Conservation (phyloP, 1,139 yeast genomes). For the Ogataea hybrid region DNA sequence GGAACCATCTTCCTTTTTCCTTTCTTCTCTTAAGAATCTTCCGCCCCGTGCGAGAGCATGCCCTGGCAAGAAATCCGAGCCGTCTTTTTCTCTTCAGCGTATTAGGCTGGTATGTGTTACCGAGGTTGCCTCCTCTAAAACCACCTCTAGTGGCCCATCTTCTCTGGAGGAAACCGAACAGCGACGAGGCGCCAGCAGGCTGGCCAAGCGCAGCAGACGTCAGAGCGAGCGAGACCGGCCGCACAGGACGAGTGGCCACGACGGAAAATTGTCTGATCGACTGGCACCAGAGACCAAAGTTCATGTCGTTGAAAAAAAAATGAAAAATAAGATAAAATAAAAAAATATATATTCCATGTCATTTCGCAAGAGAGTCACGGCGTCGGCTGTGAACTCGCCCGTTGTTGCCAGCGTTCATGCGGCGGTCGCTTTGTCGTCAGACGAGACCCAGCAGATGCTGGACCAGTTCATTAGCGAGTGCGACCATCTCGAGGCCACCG, state of each 20-base stretch:
- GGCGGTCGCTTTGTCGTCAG: conserved; percentile 34
- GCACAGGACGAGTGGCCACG: conserved; percentile 2
- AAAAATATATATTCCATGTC: conserved; percentile 5
- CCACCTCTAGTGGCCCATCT: conserved; percentile 55
- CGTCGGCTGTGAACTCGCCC: conserved; percentile 52
- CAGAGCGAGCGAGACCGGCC: conserved; percentile 1
- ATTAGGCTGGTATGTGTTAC: conserved; percentile 94
- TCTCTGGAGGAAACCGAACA: conserved; percentile 24
- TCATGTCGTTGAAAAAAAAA: conserved; percentile 2
- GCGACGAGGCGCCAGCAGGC: conserved; percentile 9
- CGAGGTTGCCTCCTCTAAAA: conserved; percentile 80
- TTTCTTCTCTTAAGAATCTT: conserved; percentile 75
- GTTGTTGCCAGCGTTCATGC: conserved; percentile 41
- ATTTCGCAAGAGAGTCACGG: conserved; percentile 39
- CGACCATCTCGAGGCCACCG: conserved; percentile 23
- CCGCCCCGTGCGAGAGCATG: conserved; percentile 74
- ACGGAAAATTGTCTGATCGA: conserved; percentile 8
- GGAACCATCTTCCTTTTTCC: conserved; percentile 92
- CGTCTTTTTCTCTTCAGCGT: conserved; percentile 88
- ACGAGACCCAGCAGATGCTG: conserved; percentile 46
- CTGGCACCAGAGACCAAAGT: conserved; percentile 6
- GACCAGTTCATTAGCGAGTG: conserved; percentile 43
- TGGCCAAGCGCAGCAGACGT: conserved; percentile 12
- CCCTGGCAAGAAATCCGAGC: conserved; percentile 87
- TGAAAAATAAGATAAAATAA: conserved; percentile 7